Percentiles rank a stretch among this genome's conserved stretches.
Conservation (phyloP, 2,329 filamentous ascomycete species). For the Clonostachys rosea region DNA sequence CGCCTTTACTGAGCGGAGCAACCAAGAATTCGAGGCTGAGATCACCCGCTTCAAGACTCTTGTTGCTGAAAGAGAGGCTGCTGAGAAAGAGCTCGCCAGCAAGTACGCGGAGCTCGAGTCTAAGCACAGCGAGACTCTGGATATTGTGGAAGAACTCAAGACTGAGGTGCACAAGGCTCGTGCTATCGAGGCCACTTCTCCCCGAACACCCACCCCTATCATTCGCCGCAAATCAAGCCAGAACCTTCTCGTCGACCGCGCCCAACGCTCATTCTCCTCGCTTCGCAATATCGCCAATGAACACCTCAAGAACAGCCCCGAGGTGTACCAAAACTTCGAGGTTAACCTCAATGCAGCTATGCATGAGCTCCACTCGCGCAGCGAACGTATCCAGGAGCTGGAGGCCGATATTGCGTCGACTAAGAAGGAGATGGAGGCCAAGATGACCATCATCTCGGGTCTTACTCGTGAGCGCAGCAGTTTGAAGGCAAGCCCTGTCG, state of each 20-base stretch:
- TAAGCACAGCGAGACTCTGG: conserved; percentile 76
- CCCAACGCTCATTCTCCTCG: conserved; percentile 85
- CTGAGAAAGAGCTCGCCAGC: conserved; percentile 66
- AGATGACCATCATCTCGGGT: conserved; percentile 93
- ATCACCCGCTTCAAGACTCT: conserved; percentile 66
- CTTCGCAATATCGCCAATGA: conserved; percentile 85
- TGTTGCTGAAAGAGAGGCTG: conserved; percentile 71
- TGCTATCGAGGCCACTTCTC: conserved; percentile 52
- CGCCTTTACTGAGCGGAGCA: neutral
- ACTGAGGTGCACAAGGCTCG: conserved; percentile 78
- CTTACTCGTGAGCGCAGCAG: conserved; percentile 90
- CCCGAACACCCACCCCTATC: conserved; percentile 64
- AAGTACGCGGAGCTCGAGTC: conserved; percentile 81
- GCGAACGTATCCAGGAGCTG: conserved; percentile 84
- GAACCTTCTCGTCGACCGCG: conserved; percentile 83
- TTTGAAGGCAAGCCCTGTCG: conserved; percentile 76
- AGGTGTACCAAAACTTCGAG: conserved; percentile 89
- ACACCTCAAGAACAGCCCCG: conserved; percentile 76
- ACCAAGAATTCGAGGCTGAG: conserved; percentile 54
- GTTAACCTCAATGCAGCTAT: conserved; percentile 86
- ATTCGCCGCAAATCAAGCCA: conserved; percentile 93
- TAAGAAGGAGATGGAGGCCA: conserved; percentile 95
- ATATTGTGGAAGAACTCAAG: conserved; percentile 88
- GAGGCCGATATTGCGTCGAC: conserved; percentile 78
- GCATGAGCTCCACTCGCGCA: conserved; percentile 82